Percentiles rank a stretch among this genome's conserved stretches.
phyloP scores from a whole-genome alignment of 2,329 filamentous ascomycete species.

The Scolecobasidium constrictum region DNA sequence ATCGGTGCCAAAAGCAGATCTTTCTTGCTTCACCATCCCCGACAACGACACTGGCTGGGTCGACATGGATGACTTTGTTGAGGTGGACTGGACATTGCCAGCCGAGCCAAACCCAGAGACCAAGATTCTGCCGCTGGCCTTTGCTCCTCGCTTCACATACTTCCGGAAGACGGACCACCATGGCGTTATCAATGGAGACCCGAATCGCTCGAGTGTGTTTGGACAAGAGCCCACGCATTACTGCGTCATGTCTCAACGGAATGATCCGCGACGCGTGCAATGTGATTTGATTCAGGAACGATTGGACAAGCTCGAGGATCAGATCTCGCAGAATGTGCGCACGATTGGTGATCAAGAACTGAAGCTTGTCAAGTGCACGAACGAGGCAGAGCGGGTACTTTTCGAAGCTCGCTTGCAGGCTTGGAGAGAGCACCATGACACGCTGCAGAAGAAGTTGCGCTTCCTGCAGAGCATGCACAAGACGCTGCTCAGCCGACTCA shows the following conservation, averaged over 20 bases:
- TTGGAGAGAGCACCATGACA: slow-evolving; percentile 45
- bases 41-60: slow-evolving; percentile 96
- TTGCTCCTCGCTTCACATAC: slow-evolving; percentile 90
- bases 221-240: slow-evolving; percentile 88
- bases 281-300: slow-evolving; percentile 74
- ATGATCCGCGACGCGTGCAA: slow-evolving; percentile 79
- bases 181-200: slow-evolving; percentile 67
- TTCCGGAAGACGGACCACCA: slow-evolving; percentile 93
- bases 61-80: slow-evolving; percentile 99
- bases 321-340: slow-evolving; percentile 64
- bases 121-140: slow-evolving; percentile 85
- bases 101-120: slow-evolving; percentile 85
- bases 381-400: slow-evolving; percentile 31
- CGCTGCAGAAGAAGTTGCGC: slow-evolving; percentile 45
- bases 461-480: slow-evolving; percentile 48
- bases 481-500: slow-evolving; percentile 44
- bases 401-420: slow-evolving; percentile 44
- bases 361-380: slow-evolving; percentile 42
- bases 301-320: slow-evolving; percentile 64
- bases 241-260: slow-evolving; percentile 72
- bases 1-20: slow-evolving; percentile 41
- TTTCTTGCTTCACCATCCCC: slow-evolving; percentile 88
- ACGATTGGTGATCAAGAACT: slow-evolving; percentile 68
- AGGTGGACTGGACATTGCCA: slow-evolving; percentile 90
- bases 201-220: slow-evolving; percentile 76